Base-by-base conservation (phyloP, 1,284 basidiomycete genomes). In the Ceratobasidium papillatum region DNA sequence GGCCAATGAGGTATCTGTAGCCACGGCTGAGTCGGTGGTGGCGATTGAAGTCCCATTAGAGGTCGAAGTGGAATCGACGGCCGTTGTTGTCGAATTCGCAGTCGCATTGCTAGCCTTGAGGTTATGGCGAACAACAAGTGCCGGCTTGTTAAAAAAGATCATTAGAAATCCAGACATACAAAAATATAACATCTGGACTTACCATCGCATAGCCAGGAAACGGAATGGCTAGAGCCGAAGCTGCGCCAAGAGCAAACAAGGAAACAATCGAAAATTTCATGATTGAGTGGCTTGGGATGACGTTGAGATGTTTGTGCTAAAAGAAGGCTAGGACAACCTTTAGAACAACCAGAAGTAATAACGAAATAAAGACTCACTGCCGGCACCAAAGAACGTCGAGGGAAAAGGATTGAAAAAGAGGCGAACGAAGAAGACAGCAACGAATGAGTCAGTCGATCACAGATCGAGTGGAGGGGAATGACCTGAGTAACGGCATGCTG, bases 191-290 rank as follows among this genome's bases (percentile, higher is more conserved):
- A 36, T 47, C 7, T 27, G 1, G 7, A 36, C 68, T 19, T 43
- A 59, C 56, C 27, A 19, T 22, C n/a, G 54, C 27, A 25, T 38
- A 38, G 17, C 66, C 69, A 30, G 38, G 45, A 25, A 49, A 72
- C n/a, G 69, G 69, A 1, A 62, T 27, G 11, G 69, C 69, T 58
- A 72, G 9, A 49, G 58, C 58, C 32, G 69, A 72, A 27, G 69
- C 30, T 1, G 69, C 69, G 22, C 69, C 58, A 4, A 72, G n/a
- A 52, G 58, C 69, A 58, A 72, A 43, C 19, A 72, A 8, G 30
- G 69, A 72, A 34, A 72, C n/a, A 19, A 72, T 19, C 17, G 69
- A 72, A 34, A 72, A 25, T 58, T 62, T 72, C 69, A 72, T 72
- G 27, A 17, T 62, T 8, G 22, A 62, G 14, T 30, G 38, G 14